Evolutionary conservation across 1,284 basidiomycete genomes (phyloP).

Genomic region (Trichosporon sp.): DNA sequence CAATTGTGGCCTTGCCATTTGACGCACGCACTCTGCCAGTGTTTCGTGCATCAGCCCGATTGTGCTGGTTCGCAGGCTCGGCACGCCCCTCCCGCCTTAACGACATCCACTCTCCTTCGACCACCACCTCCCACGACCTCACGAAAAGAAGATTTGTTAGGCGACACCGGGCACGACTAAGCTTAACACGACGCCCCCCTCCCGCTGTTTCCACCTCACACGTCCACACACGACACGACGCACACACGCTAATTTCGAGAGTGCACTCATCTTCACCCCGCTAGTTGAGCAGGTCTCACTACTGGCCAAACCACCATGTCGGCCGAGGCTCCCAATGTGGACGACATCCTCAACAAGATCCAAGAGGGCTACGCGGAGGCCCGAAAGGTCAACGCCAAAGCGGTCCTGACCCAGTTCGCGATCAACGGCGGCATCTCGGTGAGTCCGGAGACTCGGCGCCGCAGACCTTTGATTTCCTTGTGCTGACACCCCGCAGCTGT

Average conservation of each 20-base stretch:
- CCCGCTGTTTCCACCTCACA: neutral
- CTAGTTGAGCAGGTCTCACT: constrained; percentile 2
- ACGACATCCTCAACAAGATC: neutral
- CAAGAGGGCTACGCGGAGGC: neutral
- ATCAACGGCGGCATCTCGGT: neutral
- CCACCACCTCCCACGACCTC: neutral
- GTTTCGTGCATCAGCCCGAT: neutral
- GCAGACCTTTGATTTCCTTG: neutral
- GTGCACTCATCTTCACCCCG: neutral
- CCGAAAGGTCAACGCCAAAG: neutral
- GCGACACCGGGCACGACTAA: neutral
- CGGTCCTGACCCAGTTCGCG: neutral
- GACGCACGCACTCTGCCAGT: neutral
- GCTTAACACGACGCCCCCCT: neutral
- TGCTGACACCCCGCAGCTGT: constrained; percentile 46
- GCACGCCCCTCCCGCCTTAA: neutral
- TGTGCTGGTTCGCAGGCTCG: neutral
- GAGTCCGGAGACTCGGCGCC: neutral
- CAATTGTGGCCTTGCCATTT: neutral
- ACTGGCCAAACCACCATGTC: neutral
- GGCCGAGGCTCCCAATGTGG: neutral
- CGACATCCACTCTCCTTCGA: neutral
- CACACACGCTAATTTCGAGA: neutral
- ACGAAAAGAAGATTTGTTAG: neutral
- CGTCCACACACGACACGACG: neutral